These are phyloP conservation scores for Botryotinia narcissicola DNA, from an alignment of 2,329 filamentous ascomycete genomes.

Conservation along the genomic window DNA sequence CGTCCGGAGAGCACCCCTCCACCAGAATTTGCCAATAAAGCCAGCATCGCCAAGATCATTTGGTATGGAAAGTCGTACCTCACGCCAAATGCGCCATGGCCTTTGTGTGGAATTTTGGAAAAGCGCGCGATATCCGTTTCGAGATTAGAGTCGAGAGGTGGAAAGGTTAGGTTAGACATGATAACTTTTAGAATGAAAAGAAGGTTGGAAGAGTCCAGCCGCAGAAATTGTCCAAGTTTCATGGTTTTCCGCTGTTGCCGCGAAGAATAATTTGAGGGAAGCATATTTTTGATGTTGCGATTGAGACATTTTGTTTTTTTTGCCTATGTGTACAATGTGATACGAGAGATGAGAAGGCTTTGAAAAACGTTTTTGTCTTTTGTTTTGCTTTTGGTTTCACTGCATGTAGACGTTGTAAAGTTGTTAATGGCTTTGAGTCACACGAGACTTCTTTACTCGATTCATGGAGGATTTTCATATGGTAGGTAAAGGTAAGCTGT, in stretches of 20 bases:
- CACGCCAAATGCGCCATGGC: background rate
- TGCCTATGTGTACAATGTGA: background rate
- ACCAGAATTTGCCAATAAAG: background rate
- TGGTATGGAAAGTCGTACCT: background rate
- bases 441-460: slow-evolving; percentile 3
- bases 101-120: background rate
- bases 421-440: background rate
- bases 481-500: background rate
- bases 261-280: background rate
- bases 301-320: background rate
- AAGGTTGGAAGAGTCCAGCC: background rate
- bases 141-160: background rate
- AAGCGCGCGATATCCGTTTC: background rate
- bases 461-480: background rate
- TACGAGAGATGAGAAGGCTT: background rate
- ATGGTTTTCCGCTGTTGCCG: slow-evolving; percentile 5
- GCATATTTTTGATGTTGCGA: background rate
- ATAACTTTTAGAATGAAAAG: background rate
- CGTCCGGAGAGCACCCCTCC: background rate
- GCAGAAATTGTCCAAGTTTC: background rate
- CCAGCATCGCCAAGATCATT: background rate
- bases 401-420: background rate
- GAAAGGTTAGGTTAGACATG: background rate
- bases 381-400: background rate
- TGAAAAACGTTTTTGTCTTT: background rate